Evolutionary conservation across 2,329 filamentous ascomycete species (phyloP).

Genomic region (Fusarium torulosum): DNA sequence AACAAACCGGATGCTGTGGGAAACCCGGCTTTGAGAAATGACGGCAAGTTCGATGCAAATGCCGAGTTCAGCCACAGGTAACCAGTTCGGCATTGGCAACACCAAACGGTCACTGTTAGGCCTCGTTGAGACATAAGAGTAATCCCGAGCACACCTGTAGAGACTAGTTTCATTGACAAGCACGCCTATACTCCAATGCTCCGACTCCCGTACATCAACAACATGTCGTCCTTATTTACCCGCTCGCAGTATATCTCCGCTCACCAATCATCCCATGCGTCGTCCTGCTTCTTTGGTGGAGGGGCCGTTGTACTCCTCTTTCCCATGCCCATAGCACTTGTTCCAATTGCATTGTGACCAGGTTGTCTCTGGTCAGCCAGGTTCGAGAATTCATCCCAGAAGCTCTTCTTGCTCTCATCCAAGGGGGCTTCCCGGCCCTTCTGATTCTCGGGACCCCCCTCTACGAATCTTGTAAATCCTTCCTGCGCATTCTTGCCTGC

Average conservation of each 20-base stretch:
- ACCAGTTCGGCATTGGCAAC: slow-evolving; percentile 13
- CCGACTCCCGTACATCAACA: slow-evolving; percentile 43
- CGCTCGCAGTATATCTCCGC: slow-evolving; percentile 7
- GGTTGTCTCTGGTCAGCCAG: slow-evolving; percentile 69
- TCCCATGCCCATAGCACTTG: slow-evolving; percentile 70
- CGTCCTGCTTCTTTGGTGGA: slow-evolving; percentile 60
- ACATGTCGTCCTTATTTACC: slow-evolving; percentile 20
- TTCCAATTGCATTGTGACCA: slow-evolving; percentile 66
- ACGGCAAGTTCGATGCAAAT: slow-evolving; percentile 33
- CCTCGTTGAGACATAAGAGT: slow-evolving; percentile 25
- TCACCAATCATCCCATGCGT: slow-evolving; percentile 76
- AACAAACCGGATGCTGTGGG: background rate
- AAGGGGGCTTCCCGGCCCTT: slow-evolving; percentile 56
- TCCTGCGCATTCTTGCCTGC: slow-evolving; percentile 82
- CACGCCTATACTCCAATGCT: slow-evolving; percentile 49
- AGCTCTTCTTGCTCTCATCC: slow-evolving; percentile 79
- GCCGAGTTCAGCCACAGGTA: slow-evolving; percentile 36
- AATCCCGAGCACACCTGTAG: slow-evolving; percentile 24
- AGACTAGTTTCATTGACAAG: slow-evolving; percentile 38
- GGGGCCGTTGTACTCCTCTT: slow-evolving; percentile 52
- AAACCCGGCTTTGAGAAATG: slow-evolving; percentile 2
- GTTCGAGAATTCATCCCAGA: slow-evolving; percentile 92
- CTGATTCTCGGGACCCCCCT: slow-evolving; percentile 73
- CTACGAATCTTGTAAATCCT: slow-evolving; percentile 87
- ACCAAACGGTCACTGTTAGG: slow-evolving; percentile 6